A percentile compares a stretch with the other conserved stretches of the same genome.
These are phyloP conservation scores for Globisporangium megalacanthum DNA, from an alignment of 352 stramenopile species.

Conservation along the genomic window DNA sequence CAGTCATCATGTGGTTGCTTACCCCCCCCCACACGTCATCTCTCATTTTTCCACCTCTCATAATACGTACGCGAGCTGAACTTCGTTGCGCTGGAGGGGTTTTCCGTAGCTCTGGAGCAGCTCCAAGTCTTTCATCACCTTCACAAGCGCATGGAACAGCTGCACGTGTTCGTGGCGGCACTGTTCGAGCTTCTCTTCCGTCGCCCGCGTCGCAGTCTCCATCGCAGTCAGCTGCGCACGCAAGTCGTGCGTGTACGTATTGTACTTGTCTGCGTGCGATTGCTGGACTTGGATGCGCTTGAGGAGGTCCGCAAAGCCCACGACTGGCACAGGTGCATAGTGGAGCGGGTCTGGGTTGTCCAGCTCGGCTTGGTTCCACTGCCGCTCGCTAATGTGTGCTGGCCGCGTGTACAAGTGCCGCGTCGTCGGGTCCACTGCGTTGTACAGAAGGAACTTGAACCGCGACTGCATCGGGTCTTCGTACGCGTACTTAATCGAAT, in stretches of 20 bases:
- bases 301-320: constrained; percentile 73
- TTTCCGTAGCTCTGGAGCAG: constrained; percentile 83
- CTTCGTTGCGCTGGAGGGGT: constrained; percentile 71
- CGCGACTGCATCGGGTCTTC: constrained; percentile 77
- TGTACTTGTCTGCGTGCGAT: constrained; percentile 75
- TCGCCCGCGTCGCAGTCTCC: constrained; percentile 72
- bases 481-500: constrained; percentile 80
- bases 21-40: neutral
- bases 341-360: constrained; percentile 85
- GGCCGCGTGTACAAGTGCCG: constrained; percentile 74
- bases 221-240: constrained; percentile 71
- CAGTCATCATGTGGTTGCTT: neutral
- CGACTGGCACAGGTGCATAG: constrained; percentile 66
- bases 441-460: constrained; percentile 90
- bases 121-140: constrained; percentile 87
- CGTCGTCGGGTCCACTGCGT: constrained; percentile 79
- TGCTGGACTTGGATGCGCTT: constrained; percentile 84
- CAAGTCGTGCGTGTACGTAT: constrained; percentile 72
- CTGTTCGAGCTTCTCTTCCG: constrained; percentile 81
- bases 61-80: constrained; percentile 64
- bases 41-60: neutral
- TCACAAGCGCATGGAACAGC: constrained; percentile 75
- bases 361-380: constrained; percentile 81
- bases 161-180: constrained; percentile 81
- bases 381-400: constrained; percentile 75